phyloP scores from a whole-genome alignment of 1,284 basidiomycete species.

The Phellopilus nigrolimitatus region DNA sequence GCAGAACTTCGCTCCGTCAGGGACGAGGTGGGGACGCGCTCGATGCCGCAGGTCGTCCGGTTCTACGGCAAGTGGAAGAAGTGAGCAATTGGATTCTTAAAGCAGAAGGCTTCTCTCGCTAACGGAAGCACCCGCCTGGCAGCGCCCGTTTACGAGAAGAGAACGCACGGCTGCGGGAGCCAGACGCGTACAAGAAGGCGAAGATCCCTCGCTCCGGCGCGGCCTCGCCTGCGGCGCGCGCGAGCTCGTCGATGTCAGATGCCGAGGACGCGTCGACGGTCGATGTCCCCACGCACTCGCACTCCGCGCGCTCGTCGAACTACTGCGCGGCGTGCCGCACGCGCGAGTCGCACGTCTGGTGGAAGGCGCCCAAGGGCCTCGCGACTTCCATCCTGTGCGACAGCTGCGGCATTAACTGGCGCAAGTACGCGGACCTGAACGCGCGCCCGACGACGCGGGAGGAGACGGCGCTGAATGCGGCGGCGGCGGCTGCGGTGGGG shows the following conservation, averaged over 20 bases:
- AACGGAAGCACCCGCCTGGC: constrained; percentile 26
- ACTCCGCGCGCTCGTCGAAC: constrained; percentile 33
- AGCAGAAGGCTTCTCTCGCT: constrained; percentile 16
- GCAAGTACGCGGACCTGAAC: constrained; percentile 85
- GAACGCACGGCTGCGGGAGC: constrained; percentile 46
- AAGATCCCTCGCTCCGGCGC: constrained; percentile 22
- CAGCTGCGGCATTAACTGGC: constrained; percentile 74
- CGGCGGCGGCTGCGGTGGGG: no score
- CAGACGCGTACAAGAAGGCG: constrained; percentile 35
- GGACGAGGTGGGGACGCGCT: constrained; percentile 67
- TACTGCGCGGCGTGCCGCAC: constrained; percentile 77
- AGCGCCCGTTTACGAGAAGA: constrained; percentile 65
- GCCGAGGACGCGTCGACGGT: constrained; percentile 71
- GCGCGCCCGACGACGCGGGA: constrained; percentile 61
- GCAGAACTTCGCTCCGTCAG: constrained; percentile 76
- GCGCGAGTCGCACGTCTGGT: constrained; percentile 73
- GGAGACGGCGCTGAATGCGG: constrained; percentile 36
- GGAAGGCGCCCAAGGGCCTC: constrained; percentile 81
- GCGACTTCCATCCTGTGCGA: constrained; percentile 72
- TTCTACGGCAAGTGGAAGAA: constrained; percentile 87
- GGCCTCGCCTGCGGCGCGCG: constrained; percentile 30
- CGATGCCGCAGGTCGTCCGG: constrained; percentile 74
- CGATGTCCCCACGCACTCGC: constrained; percentile 44
- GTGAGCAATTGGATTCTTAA: constrained; percentile 36
- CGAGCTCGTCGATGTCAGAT: constrained; percentile 43